Base-by-base conservation (phyloP, 108 stramenopile species). In the Aurantiochytrium sp. region DNA sequence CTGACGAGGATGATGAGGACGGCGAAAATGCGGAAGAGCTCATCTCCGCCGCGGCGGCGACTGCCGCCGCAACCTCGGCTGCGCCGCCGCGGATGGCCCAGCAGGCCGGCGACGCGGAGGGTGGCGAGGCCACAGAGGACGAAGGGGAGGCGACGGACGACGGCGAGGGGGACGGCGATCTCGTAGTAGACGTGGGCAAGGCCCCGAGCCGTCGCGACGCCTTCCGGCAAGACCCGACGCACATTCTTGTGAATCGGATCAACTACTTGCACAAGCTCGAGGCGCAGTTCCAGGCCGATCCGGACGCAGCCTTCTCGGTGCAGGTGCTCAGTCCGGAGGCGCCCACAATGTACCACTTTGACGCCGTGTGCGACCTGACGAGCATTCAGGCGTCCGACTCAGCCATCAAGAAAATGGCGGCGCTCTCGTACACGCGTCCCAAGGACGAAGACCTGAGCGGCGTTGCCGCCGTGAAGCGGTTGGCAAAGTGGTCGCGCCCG, bases 211-310 rank as follows among this genome's bases (percentile, higher is more conserved):
- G 42, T 17, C 73, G 73, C 32, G 27, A 48, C 6, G 39, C 45
- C 2, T 48, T 48, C 12, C 73, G 73, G 6, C 42, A 81, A 48
- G 73, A 81, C 27, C 39, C 73, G 24, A 81, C 45, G 39, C 73
- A 81, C 24, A 48, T 81, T 48, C 45, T 81, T 17, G 73, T 81
- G 17, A 81, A 81, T 48, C 73, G 73, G 19, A 81, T 81, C 39
- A 81, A 81, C 45, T 81, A 81, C 30, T 24, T 81, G 21, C 73
- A 81, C 73, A 81, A 81, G 32, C 73, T 81, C 17, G 73, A 81
- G 17, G 73, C 73, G 73, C 73, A 81, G 12, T 48, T 17, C 32
- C 73, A 81, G 45, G 12, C 39, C 8, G 73, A 41, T n/a, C 73
- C 73, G 8, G 39, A 3, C 30, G 27, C 21, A 48, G 8, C 39